Percentiles rank a stretch among this genome's conserved stretches.
Evolutionary conservation across 1,284 basidiomycete species (phyloP).

Genomic region (Trichosporon sp.): DNA sequence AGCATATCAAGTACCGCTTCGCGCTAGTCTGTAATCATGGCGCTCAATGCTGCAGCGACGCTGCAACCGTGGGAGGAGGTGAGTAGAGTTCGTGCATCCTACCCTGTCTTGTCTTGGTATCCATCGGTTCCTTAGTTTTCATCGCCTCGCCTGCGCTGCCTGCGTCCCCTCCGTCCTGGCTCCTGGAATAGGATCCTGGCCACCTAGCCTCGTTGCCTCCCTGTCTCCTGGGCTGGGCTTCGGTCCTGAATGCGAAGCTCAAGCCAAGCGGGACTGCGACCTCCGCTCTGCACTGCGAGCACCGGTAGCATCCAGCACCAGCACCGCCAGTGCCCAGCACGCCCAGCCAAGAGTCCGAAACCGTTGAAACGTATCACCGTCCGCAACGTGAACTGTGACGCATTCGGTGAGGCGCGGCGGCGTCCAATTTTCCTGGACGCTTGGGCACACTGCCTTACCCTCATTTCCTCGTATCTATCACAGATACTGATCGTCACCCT

Average conservation of each 20-base stretch:
- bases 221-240: background rate
- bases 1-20: background rate
- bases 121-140: conserved; percentile 6
- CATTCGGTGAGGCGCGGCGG: conserved; percentile 3
- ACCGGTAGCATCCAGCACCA: background rate
- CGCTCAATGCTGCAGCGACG: background rate
- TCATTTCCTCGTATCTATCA: background rate
- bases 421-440: conserved; percentile 7
- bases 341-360: background rate
- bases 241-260: background rate
- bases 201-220: too few relatives aligned
- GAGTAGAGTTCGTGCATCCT: conserved; percentile 8
- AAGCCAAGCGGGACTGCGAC: background rate
- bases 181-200: background rate
- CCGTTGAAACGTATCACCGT: background rate
- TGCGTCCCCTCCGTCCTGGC: background rate
- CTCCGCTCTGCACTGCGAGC: background rate
- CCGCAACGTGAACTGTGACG: background rate
- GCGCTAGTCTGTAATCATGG: background rate
- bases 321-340: background rate
- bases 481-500: background rate
- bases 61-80: conserved; percentile 23
- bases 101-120: conserved; percentile 2
- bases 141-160: background rate
- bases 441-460: background rate